Percentiles rank a stretch among this genome's conserved stretches.
Conservation (phyloP, 2,329 filamentous ascomycete species). For the Cladophialophora chaetospira region DNA sequence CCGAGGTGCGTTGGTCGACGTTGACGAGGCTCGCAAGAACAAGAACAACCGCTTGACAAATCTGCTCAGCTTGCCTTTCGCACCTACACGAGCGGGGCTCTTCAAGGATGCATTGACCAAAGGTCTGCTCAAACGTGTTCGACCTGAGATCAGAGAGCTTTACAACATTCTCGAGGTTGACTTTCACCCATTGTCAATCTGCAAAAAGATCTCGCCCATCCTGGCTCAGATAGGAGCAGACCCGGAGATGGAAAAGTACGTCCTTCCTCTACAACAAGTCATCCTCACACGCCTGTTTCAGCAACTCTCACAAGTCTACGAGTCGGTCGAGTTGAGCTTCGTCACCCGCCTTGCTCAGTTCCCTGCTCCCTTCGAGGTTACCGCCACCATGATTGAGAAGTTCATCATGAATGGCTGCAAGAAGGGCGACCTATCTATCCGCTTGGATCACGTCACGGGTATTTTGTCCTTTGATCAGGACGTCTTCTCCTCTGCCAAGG, state of each 20-base stretch:
- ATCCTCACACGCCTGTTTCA: conserved; percentile 98
- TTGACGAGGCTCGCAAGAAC: conserved; percentile 96
- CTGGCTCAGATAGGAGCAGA: conserved; percentile 90
- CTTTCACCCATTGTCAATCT: conserved; percentile 97
- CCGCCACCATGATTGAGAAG: conserved; percentile 89
- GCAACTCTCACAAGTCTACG: conserved; percentile 97
- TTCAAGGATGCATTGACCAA: conserved; percentile 97
- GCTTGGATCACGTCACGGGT: conserved; percentile 92
- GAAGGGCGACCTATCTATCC: conserved; percentile 96
- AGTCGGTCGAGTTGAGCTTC: conserved; percentile 92
- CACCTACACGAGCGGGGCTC: conserved; percentile 82
- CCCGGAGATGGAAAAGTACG: conserved; percentile 95
- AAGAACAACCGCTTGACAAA: conserved; percentile 98
- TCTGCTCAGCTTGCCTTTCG: conserved; percentile 86
- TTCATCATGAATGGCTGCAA: conserved; percentile 99
- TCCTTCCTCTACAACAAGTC: conserved; percentile 93
- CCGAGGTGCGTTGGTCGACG: conserved; percentile 91
- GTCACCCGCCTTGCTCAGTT: conserved; percentile 93
- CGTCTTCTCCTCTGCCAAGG: conserved; percentile 96
- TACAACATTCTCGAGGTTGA: conserved; percentile 99
- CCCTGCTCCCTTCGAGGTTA: conserved; percentile 94
- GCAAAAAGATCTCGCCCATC: conserved; percentile 98
- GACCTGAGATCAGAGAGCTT: conserved; percentile 91
- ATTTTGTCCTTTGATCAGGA: conserved; percentile 97
- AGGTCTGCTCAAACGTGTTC: conserved; percentile 86